Conservation (phyloP, 345 rosid genomes). For the Eucalyptus coolabah region DNA sequence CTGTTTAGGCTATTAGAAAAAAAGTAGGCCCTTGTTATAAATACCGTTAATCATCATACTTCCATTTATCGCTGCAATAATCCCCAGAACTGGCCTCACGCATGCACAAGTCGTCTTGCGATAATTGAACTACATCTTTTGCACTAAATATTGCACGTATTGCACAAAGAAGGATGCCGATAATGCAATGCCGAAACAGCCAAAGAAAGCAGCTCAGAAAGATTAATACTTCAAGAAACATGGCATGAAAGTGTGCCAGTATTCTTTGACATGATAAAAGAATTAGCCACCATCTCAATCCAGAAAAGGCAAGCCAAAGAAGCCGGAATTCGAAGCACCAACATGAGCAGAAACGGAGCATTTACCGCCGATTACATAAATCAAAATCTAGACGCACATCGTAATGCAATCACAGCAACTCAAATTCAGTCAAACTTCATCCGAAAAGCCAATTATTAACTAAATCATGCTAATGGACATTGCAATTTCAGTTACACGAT, state of each 20-base stretch:
- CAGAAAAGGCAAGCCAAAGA: background rate
- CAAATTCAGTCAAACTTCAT: background rate
- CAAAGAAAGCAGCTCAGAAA: background rate
- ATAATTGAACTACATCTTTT: background rate
- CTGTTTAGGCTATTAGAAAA: background rate
- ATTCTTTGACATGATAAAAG: background rate
- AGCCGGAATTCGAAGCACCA: background rate
- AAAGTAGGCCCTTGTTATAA: background rate
- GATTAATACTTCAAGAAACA: background rate
- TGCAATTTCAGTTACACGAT: background rate
- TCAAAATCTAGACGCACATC: background rate
- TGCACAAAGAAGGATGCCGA: background rate
- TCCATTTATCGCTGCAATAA: background rate
- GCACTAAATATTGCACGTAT: background rate
- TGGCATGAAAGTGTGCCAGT: background rate
- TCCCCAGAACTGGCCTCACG: rapidly evolving
- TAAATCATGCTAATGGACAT: background rate
- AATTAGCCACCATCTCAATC: background rate
- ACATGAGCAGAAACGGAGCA: background rate
- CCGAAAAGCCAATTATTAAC: background rate
- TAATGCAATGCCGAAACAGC: background rate
- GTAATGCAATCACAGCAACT: background rate
- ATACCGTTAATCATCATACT: background rate
- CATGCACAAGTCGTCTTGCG: background rate
- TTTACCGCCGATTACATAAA: background rate